Evolutionary conservation across 2,329 filamentous ascomycete species (phyloP).

Genomic region (Chalaropsis ovoidea): DNA sequence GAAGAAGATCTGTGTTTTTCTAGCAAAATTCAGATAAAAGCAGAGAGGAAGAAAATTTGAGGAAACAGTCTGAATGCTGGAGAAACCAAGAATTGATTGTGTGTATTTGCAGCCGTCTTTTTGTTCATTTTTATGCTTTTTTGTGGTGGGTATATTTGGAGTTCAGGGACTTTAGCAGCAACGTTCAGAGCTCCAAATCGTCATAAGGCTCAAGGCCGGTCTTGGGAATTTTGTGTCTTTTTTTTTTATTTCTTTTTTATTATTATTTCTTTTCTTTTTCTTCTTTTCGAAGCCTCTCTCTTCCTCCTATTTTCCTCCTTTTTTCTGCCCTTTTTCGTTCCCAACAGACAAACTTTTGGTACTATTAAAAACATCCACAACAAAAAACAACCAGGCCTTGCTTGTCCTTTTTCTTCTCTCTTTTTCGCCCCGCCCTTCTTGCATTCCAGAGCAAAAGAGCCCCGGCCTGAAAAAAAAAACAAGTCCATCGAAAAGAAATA

Average conservation of each 20-base stretch:
- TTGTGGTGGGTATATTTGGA: background rate
- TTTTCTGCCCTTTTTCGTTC: background rate
- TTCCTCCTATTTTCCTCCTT: background rate
- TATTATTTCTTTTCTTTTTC: background rate
- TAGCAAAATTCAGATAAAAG: too few species aligned
- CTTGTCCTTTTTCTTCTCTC: background rate
- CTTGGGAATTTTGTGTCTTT: background rate
- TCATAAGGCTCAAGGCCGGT: background rate
- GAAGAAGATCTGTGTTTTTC: background rate
- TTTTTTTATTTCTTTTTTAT: background rate
- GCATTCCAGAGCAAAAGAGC: too few species aligned
- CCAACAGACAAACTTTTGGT: background rate
- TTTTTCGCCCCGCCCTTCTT: too few species aligned
- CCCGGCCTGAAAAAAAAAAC: too few species aligned
- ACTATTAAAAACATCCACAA: background rate
- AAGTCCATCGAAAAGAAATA: too few species aligned
- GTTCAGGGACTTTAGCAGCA: background rate
- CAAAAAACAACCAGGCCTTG: background rate
- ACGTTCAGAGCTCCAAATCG: background rate
- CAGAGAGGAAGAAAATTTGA: too few species aligned
- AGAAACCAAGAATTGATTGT: too few species aligned
- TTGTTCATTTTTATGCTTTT: too few species aligned
- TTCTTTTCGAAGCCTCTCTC: constrained; percentile 1
- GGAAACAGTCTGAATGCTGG: too few species aligned
- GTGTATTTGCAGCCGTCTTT: too few species aligned